Evolutionary conservation across 2,329 filamentous ascomycete genomes (phyloP).

Genomic region (Aspergillus vadensis): DNA sequence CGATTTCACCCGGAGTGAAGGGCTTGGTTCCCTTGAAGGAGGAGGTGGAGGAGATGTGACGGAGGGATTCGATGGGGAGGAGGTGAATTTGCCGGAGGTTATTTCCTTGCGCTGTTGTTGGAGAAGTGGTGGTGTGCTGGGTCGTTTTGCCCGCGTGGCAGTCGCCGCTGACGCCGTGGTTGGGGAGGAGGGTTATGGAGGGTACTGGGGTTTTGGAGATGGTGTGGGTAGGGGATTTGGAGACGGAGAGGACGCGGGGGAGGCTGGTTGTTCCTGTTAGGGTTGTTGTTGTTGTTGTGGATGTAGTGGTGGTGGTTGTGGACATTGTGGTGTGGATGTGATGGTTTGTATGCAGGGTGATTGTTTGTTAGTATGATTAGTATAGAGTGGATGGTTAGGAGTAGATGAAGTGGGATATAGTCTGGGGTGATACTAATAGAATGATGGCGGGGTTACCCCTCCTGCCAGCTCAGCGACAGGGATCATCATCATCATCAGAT

Average conservation of each 20-base stretch:
- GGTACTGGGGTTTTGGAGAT: slow-evolving; percentile 12
- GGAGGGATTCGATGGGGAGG: slow-evolving; percentile 11
- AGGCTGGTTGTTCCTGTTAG: not conserved
- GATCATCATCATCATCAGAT: not conserved
- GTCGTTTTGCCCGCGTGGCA: slow-evolving; percentile 16
- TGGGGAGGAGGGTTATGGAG: slow-evolving; percentile 9
- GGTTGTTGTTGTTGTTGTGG: not conserved
- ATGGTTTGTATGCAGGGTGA: not conserved
- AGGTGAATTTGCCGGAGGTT: slow-evolving; percentile 20
- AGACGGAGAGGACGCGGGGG: slow-evolving; percentile 7
- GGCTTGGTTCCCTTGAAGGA: not conserved
- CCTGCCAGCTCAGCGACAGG: not conserved
- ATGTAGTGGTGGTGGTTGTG: not conserved
- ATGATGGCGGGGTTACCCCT: not conserved
- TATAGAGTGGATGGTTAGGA: not conserved
- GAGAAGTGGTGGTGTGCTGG: slow-evolving; percentile 16
- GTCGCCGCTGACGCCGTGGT: slow-evolving; percentile 17
- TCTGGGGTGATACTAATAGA: not conserved
- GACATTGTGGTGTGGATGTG: not conserved
- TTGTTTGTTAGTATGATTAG: not conserved
- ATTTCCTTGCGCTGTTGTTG: too few species aligned
- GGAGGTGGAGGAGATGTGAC: not conserved
- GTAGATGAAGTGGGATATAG: not conserved
- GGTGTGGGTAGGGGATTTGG: slow-evolving; percentile 7
- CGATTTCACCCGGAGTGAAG: slow-evolving; percentile 3